These are phyloP conservation scores for Phoma sp. DNA, from an alignment of 2,329 filamentous ascomycete genomes.

Conservation along the genomic window DNA sequence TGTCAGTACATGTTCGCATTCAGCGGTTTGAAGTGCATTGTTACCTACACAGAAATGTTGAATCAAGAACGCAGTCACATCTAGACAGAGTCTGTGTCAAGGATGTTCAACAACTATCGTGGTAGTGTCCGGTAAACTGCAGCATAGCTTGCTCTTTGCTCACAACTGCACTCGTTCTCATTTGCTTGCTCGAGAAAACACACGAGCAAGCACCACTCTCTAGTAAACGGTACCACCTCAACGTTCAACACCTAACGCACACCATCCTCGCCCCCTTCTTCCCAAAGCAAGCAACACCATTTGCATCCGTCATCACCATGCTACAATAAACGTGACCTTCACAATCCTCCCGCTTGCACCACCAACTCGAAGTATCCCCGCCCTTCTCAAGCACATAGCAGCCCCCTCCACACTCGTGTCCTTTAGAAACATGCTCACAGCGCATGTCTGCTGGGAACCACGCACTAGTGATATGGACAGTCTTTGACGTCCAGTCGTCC, in stretches of 20 bases:
- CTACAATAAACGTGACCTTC: slow-evolving; percentile 38
- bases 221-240: background rate
- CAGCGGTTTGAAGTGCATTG: too few relatives aligned
- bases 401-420: slow-evolving; percentile 21
- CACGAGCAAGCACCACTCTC: too few relatives aligned
- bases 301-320: slow-evolving; percentile 17
- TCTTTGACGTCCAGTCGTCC: slow-evolving; percentile 23
- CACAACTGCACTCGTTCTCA: too few relatives aligned
- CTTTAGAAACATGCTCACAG: slow-evolving; percentile 29
- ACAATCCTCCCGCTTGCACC: slow-evolving; percentile 29
- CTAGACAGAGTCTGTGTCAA: too few relatives aligned
- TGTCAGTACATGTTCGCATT: too few relatives aligned
- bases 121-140: too few relatives aligned
- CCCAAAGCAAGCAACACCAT: slow-evolving; percentile 36
- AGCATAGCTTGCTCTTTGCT: too few relatives aligned
- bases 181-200: too few relatives aligned
- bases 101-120: too few relatives aligned
- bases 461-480: slow-evolving; percentile 15
- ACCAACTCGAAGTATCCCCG: slow-evolving; percentile 21
- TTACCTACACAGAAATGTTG: too few relatives aligned
- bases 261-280: slow-evolving; percentile 38
- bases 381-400: slow-evolving; percentile 43
- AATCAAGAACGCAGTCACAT: too few relatives aligned
- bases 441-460: slow-evolving; percentile 29
- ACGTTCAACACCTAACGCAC: slow-evolving; percentile 21